These are phyloP conservation scores for Balansia obtecta DNA, from an alignment of 2,329 filamentous ascomycete species.

Conservation along the genomic window DNA sequence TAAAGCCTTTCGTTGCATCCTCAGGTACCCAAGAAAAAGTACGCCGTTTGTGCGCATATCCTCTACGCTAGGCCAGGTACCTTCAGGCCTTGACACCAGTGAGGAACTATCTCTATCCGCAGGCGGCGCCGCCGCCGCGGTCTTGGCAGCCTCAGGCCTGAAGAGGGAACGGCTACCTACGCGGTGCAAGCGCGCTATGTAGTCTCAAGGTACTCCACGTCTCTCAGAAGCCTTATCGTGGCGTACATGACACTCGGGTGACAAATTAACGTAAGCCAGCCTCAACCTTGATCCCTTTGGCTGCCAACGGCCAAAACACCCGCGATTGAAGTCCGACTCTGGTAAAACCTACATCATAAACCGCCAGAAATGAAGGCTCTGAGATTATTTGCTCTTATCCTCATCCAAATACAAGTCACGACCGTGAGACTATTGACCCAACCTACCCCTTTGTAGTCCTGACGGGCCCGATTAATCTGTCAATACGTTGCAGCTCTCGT, in stretches of 20 bases:
- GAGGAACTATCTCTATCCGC: not conserved
- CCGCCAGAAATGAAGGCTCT: too few relatives aligned
- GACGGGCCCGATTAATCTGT: too few relatives aligned
- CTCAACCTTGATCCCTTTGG: too few relatives aligned
- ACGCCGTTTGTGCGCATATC: not conserved
- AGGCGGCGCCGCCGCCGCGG: slow-evolving; percentile 2
- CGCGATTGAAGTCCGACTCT: too few relatives aligned
- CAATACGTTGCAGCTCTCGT: not conserved
- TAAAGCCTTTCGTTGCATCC: slow-evolving; percentile 12
- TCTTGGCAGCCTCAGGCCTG: slow-evolving; percentile 22
- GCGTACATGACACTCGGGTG: not conserved
- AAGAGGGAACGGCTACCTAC: slow-evolving; percentile 1
- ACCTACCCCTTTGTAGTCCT: too few relatives aligned
- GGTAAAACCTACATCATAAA: too few relatives aligned
- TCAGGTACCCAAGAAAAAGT: slow-evolving; percentile 4
- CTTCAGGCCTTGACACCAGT: not conserved
- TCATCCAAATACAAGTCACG: too few relatives aligned
- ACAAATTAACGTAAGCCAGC: too few relatives aligned
- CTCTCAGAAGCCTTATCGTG: not conserved
- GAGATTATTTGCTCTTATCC: not conserved
- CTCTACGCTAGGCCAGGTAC: slow-evolving; percentile 4
- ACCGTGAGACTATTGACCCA: too few relatives aligned
- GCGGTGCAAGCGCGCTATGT: slow-evolving; percentile 1
- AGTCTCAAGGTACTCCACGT: not conserved
- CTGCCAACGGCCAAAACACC: too few relatives aligned